Base-by-base conservation (phyloP, 2,329 filamentous ascomycete genomes). In the Cercospora sp. region DNA sequence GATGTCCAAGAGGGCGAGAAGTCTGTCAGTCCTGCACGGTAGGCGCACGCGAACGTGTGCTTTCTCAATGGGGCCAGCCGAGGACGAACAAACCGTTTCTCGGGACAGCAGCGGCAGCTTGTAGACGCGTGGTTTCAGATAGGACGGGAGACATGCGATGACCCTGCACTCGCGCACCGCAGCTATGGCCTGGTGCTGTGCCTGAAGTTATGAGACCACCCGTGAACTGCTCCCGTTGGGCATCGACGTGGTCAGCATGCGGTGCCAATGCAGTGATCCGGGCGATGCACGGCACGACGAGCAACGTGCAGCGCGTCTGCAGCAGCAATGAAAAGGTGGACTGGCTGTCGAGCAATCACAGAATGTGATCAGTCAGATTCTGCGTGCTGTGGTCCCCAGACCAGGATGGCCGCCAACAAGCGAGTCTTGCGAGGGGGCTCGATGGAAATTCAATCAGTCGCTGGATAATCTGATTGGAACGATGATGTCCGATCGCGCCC, bases 41-140 rank as follows among this genome's bases (percentile, higher is more conserved):
- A 49, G 43, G 21, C 43, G 43, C 34, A 51, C 24, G 51, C 55
- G 30, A 32, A 30, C 4, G 58, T 32, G 28, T 16, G 16, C 13
- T 26, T 53, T 53, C 40, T 28, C 62, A 43, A 53, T 30, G 55
- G 32, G 24, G 61, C 37, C 32, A 13, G 13, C 21, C 61, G 37
- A 26, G 24, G 30, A 64, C n/a, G 24, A 57, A 49, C 61, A 5
- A 28, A 49, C 24, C 26, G 40, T 32, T 32, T 21, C 51, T 10
- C 26, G 49, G 51, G 61, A 45, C 32, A 34, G 16, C 40, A 16
- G 16, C 26, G 26, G 49, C 55, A 61, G 63, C 55, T 60, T 57
- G 40, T 49, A 63, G 30, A 55, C 58, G 34, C 63, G 28, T 45
- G 28, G 64, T 70, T 62, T 69, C 69, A 66, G 58, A 69, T 68